Base-by-base conservation (phyloP, 2,329 filamentous ascomycete genomes). In the Fusarium sp. region DNA sequence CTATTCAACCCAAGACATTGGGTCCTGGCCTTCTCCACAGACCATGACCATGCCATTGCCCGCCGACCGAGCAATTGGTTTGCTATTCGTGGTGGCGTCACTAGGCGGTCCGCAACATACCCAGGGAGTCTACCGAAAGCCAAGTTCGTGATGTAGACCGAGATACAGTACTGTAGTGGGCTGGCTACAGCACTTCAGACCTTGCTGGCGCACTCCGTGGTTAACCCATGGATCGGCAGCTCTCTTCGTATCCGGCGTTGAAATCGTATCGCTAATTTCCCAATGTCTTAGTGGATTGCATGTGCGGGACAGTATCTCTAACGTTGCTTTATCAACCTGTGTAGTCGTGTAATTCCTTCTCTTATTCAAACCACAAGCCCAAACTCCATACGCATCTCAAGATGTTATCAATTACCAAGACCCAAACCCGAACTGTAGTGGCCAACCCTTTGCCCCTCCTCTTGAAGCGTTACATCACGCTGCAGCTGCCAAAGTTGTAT, bases 391-490 rank as follows among this genome's bases (percentile, higher is more conserved):
- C 61, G 25, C 63, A 45, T 45, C 47, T 10, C 35, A 50, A 38
- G 60, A 62, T 56, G 33, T 15, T n/a, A 25, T 38, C 63, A 32
- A 40, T 35, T 43, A 60, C 20, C 37, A n/a, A 45, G 62, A 32
- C 54, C 58, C 47, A 47, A 70, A 54, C 56, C n/a, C 17, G 30
- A 22, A 52, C 58, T 25, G 59, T 11, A 22, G 59, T 57, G 35
- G 20, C 50, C 54, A 40, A 54, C 17, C 30, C 32, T 57, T 61
- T 27, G 9, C 47, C 30, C 64, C 57, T 43, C 54, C 32, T 27
- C 57, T 32, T 50, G 40, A 12, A 61, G 60, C 50, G 56, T 81
- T 79, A 91, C 89, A 91, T 91, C 5, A 90, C 79, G 35, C 66
- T 82, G 77, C 89, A 91, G 74, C 81, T 86, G 40, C 84, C 83